Percentiles rank a stretch among this genome's conserved stretches.
Conservation (phyloP, 2,329 filamentous ascomycete species). For the Eutypella sp. region DNA sequence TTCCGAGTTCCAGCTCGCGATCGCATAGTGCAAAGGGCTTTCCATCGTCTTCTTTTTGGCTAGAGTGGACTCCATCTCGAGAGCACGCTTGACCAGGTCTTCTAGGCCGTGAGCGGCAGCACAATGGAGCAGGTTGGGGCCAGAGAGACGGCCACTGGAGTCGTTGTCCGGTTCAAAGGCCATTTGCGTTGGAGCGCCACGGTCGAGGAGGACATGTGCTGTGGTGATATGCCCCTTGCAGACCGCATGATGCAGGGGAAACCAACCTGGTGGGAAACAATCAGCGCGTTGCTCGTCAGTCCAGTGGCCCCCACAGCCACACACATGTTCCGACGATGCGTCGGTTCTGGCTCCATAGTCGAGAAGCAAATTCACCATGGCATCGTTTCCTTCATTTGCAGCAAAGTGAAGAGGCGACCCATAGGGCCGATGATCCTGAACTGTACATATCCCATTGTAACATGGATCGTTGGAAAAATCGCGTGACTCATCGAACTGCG, state of each 20-base stretch:
- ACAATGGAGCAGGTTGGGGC: background rate
- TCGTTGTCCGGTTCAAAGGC: background rate
- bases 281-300: no score
- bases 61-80: background rate
- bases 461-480: no score
- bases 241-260: background rate
- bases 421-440: no score
- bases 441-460: no score
- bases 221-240: background rate
- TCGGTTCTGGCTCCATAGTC: background rate
- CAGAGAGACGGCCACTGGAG: background rate
- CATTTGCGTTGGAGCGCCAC: background rate
- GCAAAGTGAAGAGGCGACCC: no score
- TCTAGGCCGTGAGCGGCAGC: background rate
- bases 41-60: background rate
- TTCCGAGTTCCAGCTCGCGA: background rate
- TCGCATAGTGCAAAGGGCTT: background rate
- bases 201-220: background rate
- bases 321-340: background rate
- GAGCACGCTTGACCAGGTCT: background rate
- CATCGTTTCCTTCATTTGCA: background rate
- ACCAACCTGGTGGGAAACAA: background rate
- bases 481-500: no score
- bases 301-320: background rate
- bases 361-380: background rate